A percentile compares a stretch with the other conserved stretches of the same genome.
Evolutionary conservation across 768 basidiomycete species (phyloP).

Genomic region (Agrocybe chaxingu): DNA sequence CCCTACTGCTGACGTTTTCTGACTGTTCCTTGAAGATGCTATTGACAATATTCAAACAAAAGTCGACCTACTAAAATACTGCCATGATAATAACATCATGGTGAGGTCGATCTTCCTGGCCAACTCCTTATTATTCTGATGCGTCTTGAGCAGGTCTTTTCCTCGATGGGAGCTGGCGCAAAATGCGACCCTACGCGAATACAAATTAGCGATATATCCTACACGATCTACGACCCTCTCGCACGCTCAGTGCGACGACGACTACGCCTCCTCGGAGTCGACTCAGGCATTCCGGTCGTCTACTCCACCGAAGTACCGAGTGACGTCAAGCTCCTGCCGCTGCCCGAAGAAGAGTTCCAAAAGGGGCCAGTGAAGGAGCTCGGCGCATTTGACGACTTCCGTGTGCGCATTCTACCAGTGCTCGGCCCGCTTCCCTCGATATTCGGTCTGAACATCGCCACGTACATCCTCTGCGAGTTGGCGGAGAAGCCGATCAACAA

Average conservation of each 20-base stretch:
- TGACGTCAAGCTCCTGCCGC: constrained; percentile 83
- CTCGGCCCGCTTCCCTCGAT: constrained; percentile 84
- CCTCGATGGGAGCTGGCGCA: constrained; percentile 95
- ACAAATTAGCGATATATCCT: constrained; percentile 93
- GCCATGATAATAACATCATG: constrained; percentile 75
- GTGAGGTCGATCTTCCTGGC: constrained; percentile 32
- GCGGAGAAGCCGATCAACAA: constrained; percentile 82
- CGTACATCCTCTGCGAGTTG: constrained; percentile 83
- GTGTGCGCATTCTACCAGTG: constrained; percentile 91
- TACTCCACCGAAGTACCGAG: constrained; percentile 94
- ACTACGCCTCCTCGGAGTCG: constrained; percentile 58
- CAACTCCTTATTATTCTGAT: constrained; percentile 1
- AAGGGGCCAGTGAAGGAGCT: constrained; percentile 89
- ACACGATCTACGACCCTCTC: constrained; percentile 90
- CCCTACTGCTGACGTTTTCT: not conserved
- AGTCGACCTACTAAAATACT: constrained; percentile 89
- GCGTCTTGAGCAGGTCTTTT: constrained; percentile 71
- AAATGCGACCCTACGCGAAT: constrained; percentile 94
- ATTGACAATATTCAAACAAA: constrained; percentile 98
- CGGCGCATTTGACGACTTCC: constrained; percentile 86
- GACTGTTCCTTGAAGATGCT: constrained; percentile 53
- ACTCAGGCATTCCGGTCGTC: constrained; percentile 78
- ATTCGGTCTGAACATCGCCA: constrained; percentile 88
- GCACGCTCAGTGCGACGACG: constrained; percentile 86
- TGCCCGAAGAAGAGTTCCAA: constrained; percentile 88